A percentile compares a stretch with the other conserved stretches of the same genome.
Evolutionary conservation across 441 rosid species (phyloP).

Genomic region (Breynia disticha): DNA sequence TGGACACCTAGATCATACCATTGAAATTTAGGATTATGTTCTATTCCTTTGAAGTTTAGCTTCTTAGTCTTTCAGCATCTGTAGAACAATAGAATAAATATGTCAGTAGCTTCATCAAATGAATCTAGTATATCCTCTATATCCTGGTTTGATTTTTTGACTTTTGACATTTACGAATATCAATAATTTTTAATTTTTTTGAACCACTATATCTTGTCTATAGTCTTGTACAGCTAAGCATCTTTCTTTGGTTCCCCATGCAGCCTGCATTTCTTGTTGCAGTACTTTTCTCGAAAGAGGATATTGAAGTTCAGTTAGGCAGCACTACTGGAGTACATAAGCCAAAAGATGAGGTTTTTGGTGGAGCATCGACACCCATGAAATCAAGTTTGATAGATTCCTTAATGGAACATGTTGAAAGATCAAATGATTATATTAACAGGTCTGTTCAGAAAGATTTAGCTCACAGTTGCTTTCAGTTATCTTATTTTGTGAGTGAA

Average conservation of each 20-base stretch:
- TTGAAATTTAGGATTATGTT: background rate
- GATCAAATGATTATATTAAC: conserved; percentile 47
- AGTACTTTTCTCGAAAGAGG: conserved; percentile 38
- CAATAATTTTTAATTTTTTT: too few species aligned
- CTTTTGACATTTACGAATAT: background rate
- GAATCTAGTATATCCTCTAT: background rate
- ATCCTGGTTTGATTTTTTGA: background rate
- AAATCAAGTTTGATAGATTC: conserved; percentile 44
- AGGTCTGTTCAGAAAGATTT: conserved; percentile 32
- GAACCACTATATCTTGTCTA: too few species aligned
- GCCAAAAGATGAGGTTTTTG: conserved; percentile 29
- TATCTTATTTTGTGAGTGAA: too few species aligned
- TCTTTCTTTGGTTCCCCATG: conserved; percentile 16
- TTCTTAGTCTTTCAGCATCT: too few species aligned
- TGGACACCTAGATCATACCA: background rate
- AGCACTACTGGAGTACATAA: conserved; percentile 28
- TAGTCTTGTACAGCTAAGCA: background rate
- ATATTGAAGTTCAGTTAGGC: conserved; percentile 25
- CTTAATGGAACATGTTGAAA: conserved; percentile 42
- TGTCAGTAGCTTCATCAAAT: background rate
- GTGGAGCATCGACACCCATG: conserved; percentile 18
- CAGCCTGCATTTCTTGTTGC: conserved; percentile 87
- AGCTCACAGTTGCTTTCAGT: background rate
- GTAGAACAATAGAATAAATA: too few species aligned
- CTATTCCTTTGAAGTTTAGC: too few species aligned